Conservation (phyloP, 75 land plant genomes). For the Sequoiadendron giganteum region DNA sequence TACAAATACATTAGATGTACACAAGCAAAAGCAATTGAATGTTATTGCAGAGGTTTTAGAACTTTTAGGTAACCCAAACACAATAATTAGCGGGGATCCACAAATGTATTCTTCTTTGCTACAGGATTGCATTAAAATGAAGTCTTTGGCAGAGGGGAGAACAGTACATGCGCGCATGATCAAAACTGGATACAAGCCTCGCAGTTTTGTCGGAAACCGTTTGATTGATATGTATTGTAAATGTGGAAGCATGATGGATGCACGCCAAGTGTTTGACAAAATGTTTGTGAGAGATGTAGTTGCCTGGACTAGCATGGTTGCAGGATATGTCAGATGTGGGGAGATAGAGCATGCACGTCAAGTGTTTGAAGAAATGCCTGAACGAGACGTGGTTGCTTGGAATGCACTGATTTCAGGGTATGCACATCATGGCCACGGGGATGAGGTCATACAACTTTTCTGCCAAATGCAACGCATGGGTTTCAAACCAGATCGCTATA, state of each 20-base stretch:
- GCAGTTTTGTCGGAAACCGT: conserved; percentile 20
- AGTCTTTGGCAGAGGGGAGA: conserved; percentile 16
- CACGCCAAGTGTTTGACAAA: conserved; percentile 19
- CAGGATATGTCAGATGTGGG: conserved; percentile 21
- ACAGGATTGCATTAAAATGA: conserved; percentile 2
- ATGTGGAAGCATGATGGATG: conserved; percentile 21
- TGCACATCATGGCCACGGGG: neutral
- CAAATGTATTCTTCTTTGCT: neutral
- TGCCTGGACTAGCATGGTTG: conserved; percentile 37
- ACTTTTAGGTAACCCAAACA: neutral
- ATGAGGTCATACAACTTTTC: conserved; percentile 22
- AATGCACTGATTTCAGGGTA: conserved; percentile 18
- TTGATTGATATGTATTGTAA: conserved; percentile 43
- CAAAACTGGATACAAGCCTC: conserved; percentile 23
- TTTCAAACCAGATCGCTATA: conserved; percentile 23
- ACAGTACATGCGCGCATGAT: conserved; percentile 29
- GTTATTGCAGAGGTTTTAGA: neutral
- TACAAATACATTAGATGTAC: neutral
- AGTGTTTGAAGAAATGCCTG: conserved; percentile 16
- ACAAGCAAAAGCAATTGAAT: neutral
- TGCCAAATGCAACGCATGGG: conserved; percentile 22
- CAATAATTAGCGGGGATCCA: neutral
- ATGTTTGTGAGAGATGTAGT: conserved; percentile 16
- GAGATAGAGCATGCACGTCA: neutral
- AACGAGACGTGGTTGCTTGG: conserved; percentile 14